These are phyloP conservation scores for Megacollybia marginata DNA, from an alignment of 768 basidiomycete species.

Conservation along the genomic window DNA sequence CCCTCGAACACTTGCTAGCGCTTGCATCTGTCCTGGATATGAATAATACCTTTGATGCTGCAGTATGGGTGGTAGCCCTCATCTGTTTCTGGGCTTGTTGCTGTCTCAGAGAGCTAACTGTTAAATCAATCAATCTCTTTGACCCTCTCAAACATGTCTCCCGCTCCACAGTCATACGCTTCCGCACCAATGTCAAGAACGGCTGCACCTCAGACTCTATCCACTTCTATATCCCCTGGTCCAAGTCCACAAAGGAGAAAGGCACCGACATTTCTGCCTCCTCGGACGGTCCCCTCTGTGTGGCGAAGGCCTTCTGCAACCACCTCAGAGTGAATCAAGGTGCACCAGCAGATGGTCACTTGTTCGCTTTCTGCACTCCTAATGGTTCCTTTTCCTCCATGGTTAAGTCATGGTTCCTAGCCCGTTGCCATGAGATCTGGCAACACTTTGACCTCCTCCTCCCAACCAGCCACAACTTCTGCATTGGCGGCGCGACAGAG, in stretches of 20 bases:
- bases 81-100: too few relatives aligned
- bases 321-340: too few relatives aligned
- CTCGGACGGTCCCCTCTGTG: conserved; percentile 6
- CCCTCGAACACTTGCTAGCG: conserved; percentile 20
- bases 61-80: too few relatives aligned
- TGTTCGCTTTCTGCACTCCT: conserved; percentile 9
- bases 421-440: too few relatives aligned
- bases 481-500: too few relatives aligned
- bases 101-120: too few relatives aligned
- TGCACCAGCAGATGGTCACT: conserved; percentile 9
- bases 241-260: conserved; percentile 19
- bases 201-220: conserved; percentile 3
- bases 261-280: conserved; percentile 23
- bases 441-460: conserved; percentile 10
- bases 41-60: conserved; percentile 19
- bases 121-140: too few relatives aligned
- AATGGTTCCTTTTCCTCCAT: conserved; percentile 3
- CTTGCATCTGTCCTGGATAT: conserved; percentile 17
- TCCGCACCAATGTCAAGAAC: background rate
- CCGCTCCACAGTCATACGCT: background rate
- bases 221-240: conserved; percentile 26
- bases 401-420: too few relatives aligned
- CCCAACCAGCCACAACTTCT: conserved; percentile 7
- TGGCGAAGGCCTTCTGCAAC: conserved; percentile 14
- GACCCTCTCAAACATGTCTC: conserved; percentile 23